These are phyloP conservation scores for Dujonia santamariae DNA, from an alignment of 1,139 yeast genomes.

Conservation along the genomic window DNA sequence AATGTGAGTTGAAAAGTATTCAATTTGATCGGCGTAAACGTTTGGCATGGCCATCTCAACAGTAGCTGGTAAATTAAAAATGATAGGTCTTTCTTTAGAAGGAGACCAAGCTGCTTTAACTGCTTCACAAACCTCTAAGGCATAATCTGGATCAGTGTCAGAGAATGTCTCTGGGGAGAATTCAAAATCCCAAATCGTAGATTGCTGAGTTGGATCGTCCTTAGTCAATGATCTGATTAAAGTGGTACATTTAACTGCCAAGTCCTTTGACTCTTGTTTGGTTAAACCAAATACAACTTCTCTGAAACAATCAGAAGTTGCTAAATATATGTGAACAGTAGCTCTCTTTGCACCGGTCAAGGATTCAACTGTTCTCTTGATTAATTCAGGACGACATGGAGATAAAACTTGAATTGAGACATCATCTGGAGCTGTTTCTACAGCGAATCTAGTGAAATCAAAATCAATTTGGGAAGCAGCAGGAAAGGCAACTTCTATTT, in stretches of 20 bases:
- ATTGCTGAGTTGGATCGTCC: slow-evolving; percentile 72
- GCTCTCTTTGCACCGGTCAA: slow-evolving; percentile 88
- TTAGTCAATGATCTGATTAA: slow-evolving; percentile 81
- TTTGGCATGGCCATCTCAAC: slow-evolving; percentile 95
- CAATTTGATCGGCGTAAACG: slow-evolving; percentile 94
- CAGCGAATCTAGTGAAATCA: slow-evolving; percentile 91
- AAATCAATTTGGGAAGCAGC: slow-evolving; percentile 95
- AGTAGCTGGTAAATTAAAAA: slow-evolving; percentile 97
- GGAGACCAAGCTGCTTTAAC: slow-evolving; percentile 95
- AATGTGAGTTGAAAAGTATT: slow-evolving; percentile 77
- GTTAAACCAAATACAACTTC: slow-evolving; percentile 88
- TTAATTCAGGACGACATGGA: slow-evolving; percentile 88
- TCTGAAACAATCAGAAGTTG: slow-evolving; percentile 88
- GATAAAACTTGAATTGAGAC: slow-evolving; percentile 89
- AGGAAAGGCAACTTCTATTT: slow-evolving; percentile 95
- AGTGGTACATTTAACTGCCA: slow-evolving; percentile 81
- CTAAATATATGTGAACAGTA: slow-evolving; percentile 85
- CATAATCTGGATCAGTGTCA: slow-evolving; percentile 83
- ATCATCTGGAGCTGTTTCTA: slow-evolving; percentile 89
- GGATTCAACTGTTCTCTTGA: slow-evolving; percentile 85
- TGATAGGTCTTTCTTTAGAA: slow-evolving; percentile 74
- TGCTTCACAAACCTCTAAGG: slow-evolving; percentile 88
- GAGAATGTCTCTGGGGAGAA: slow-evolving; percentile 95
- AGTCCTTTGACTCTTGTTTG: slow-evolving; percentile 70
- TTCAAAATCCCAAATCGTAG: slow-evolving; percentile 85